Evolutionary conservation across 2,329 filamentous ascomycete genomes (phyloP), one percentile per base, ranked within the genome.

Genomic region (Septoria linicola): DNA sequence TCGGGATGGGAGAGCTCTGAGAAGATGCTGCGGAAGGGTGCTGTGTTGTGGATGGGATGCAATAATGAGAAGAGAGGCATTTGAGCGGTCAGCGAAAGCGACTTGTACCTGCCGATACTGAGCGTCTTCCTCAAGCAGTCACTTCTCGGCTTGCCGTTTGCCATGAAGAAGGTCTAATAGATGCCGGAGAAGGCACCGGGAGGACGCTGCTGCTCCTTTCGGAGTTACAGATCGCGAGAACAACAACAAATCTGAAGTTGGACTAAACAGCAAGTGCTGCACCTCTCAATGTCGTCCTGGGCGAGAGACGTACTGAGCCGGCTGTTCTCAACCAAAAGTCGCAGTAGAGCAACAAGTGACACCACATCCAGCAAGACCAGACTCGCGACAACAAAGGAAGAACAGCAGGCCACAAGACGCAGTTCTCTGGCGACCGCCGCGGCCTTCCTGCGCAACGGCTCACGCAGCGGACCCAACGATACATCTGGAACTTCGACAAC

Each of bases 1-100:
- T 37, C 13, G 30, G 40, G 41, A 30, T 41, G 34, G 34, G 34
- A 45, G 45, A 34, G 21, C 17, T n/a, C 16, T 37, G 35, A 16
- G 45, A 36, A 42, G 35, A 54, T 46, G 51, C 34, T 51, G 14
- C n/a, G 25, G 23, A 6, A 40, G 40, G 41, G 21, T 35, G 46
- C 17, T 32, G 46, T 49, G 25, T 34, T 34, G 31, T 34, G 31
- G 5, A 34, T 21, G 41, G 17, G 37, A 19, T 13, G 40, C 20
- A 25, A 20, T 2, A 37, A 41, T 21, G 27, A 47, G 35, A 13
- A n/a, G 25, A 7, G 14, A 49, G 36, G 35, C 7, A 30, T 14
- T 17, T 21, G 34, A 36, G 8, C n/a, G n/a, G n/a, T n/a, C n/a
- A n/a, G n/a, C n/a, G n/a, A n/a, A n/a, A n/a, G n/a, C n/a, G n/a